Conservation (phyloP, 116 monocot genomes). For the Dioscorea cayenensis region DNA sequence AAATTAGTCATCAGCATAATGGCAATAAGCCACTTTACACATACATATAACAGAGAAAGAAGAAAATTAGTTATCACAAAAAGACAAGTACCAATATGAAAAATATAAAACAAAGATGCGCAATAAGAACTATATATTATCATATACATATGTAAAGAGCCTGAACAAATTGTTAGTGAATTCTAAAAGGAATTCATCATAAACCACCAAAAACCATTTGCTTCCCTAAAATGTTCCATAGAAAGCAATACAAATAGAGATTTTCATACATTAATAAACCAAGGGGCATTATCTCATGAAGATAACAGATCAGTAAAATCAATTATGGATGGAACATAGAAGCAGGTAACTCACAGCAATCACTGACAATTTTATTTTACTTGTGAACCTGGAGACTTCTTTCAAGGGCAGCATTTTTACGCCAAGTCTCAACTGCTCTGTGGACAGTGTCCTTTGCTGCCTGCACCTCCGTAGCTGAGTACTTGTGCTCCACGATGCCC, state of each 20-base stretch:
- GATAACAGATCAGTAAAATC: not conserved
- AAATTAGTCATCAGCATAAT: no score
- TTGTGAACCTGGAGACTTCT: not conserved
- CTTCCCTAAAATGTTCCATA: not conserved
- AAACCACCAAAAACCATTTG: not conserved
- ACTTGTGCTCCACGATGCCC: conserved; percentile 86
- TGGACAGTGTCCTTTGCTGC: conserved; percentile 46
- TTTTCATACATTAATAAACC: not conserved
- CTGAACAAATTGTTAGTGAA: no score
- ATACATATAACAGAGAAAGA: no score
- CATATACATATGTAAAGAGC: no score
- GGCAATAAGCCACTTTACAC: no score
- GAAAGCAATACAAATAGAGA: not conserved
- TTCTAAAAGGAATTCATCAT: no score
- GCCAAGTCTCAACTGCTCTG: conserved; percentile 56
- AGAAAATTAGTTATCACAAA: no score
- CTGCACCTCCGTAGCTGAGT: conserved; percentile 49
- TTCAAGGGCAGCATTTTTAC: conserved; percentile 26
- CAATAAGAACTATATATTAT: no score
- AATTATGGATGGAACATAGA: not conserved
- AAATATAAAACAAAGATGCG: no score
- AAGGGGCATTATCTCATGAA: not conserved
- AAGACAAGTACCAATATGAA: no score
- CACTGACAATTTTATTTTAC: not conserved
- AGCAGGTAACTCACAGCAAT: not conserved